Evolutionary conservation across 345 rosid genomes (phyloP).

Genomic region (Mercurialis annua): DNA sequence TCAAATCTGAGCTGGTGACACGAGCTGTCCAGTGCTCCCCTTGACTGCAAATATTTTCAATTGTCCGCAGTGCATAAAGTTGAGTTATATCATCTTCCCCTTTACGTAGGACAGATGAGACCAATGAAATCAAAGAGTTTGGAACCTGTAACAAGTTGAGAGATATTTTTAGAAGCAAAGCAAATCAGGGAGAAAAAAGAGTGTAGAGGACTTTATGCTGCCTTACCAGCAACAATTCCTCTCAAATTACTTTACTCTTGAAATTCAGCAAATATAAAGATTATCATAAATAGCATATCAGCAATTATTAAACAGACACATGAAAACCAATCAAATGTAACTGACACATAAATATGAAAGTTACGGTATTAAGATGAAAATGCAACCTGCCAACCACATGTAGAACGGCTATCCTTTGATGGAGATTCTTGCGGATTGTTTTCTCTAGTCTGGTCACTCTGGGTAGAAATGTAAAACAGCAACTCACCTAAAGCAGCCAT

Average conservation of each 20-base stretch:
- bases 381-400: conserved; percentile 91
- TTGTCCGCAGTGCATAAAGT: conserved; percentile 90
- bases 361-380: conserved; percentile 12
- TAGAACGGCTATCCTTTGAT: conserved; percentile 62
- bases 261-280: background rate
- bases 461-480: conserved; percentile 92
- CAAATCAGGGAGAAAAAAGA: background rate
- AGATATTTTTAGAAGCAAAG: background rate
- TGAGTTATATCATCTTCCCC: conserved; percentile 97
- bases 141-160: conserved; percentile 59
- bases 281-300: conserved; percentile 2
- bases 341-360: conserved; percentile 6
- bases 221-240: conserved; percentile 8
- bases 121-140: conserved; percentile 87
- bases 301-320: background rate
- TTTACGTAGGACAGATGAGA: conserved; percentile 81
- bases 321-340: too few species aligned
- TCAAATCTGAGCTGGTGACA: conserved; percentile 84
- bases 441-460: conserved; percentile 67
- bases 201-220: conserved; percentile 7
- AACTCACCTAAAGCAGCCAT: conserved; percentile 99
- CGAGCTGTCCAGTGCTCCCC: conserved; percentile 87
- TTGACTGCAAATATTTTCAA: conserved; percentile 94
- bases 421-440: conserved; percentile 72
- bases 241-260: background rate